Conservation (phyloP, 371 early-diverging fungal genomes). For the Phascolomyces articulosus region DNA sequence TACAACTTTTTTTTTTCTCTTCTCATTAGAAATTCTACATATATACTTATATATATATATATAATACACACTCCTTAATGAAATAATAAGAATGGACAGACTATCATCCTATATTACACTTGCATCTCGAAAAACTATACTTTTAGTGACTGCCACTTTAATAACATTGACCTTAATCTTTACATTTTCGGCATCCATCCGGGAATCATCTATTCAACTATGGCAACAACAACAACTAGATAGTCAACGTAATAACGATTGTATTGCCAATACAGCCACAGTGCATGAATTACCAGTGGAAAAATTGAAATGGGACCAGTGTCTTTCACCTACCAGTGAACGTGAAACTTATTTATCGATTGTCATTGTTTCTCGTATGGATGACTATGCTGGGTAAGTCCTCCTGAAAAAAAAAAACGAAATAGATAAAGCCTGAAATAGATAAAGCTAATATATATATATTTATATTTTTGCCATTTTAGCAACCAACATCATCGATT, state of each 20-base stretch:
- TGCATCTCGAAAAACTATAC: slow-evolving; percentile 7
- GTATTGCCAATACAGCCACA: slow-evolving; percentile 3
- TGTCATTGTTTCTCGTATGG: slow-evolving; percentile 54
- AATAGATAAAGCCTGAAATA: not conserved
- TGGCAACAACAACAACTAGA: not conserved
- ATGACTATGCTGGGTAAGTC: slow-evolving; percentile 49
- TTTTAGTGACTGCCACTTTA: not conserved
- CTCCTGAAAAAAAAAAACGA: too few relatives aligned
- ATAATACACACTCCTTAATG: too few relatives aligned
- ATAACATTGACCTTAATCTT: slow-evolving; percentile 11
- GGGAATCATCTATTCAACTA: slow-evolving; percentile 11
- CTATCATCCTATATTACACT: not conserved
- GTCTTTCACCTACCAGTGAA: slow-evolving; percentile 24
- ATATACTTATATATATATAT: too few relatives aligned
- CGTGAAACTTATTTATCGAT: slow-evolving; percentile 34
- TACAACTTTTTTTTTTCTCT: not conserved
- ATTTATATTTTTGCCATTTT: not conserved
- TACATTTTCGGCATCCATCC: slow-evolving; percentile 13
- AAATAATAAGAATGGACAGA: not conserved
- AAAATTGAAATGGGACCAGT: slow-evolving; percentile 21
- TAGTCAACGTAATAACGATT: not conserved
- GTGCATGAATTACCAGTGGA: not conserved
- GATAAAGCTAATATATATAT: not conserved
- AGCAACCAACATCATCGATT: slow-evolving; percentile 50
- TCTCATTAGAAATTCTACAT: too few relatives aligned